Percentiles rank a stretch among this genome's conserved stretches.
These are phyloP conservation scores for Fagus crenata DNA, from an alignment of 306 rosid genomes.

Conservation along the genomic window DNA sequence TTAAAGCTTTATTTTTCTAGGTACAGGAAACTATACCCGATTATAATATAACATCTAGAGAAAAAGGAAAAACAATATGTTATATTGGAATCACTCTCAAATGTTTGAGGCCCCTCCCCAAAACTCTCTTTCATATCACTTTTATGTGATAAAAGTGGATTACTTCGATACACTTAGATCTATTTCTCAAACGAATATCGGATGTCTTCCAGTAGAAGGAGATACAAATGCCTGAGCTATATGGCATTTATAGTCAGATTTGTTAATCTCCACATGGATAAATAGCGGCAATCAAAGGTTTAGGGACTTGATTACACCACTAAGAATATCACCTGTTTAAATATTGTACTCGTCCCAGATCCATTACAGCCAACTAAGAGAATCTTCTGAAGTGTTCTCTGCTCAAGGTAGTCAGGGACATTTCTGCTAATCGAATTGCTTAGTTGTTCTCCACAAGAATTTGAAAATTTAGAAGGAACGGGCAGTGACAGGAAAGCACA, in stretches of 20 bases:
- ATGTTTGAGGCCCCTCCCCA: constrained; percentile 18
- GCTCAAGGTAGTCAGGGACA: constrained; percentile 78
- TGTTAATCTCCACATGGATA: constrained; percentile 20
- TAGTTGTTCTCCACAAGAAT: constrained; percentile 56
- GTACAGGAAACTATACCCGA: neutral
- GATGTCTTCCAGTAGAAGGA: neutral
- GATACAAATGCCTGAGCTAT: neutral
- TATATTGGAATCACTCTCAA: neutral
- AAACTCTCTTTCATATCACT: constrained; percentile 20
- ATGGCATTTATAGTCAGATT: constrained; percentile 6
- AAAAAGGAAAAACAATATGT: neutral
- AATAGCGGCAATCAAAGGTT: constrained; percentile 12
- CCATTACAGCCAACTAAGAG: constrained; percentile 90
- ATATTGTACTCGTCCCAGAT: constrained; percentile 97
- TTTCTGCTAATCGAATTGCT: constrained; percentile 52
- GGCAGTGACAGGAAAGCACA: constrained; percentile 91
- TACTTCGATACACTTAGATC: constrained; percentile 5
- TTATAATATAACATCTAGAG: neutral
- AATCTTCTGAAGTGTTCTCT: constrained; percentile 79
- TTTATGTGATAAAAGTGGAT: constrained; percentile 9
- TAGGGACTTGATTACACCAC: constrained; percentile 10
- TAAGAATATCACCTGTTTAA: constrained; percentile 77
- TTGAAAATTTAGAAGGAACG: constrained; percentile 70
- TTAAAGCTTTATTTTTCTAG: too few relatives aligned
- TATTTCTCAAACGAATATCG: neutral